phyloP scores from a whole-genome alignment of 1,284 basidiomycete genomes.

The Tylopilus sp. region DNA sequence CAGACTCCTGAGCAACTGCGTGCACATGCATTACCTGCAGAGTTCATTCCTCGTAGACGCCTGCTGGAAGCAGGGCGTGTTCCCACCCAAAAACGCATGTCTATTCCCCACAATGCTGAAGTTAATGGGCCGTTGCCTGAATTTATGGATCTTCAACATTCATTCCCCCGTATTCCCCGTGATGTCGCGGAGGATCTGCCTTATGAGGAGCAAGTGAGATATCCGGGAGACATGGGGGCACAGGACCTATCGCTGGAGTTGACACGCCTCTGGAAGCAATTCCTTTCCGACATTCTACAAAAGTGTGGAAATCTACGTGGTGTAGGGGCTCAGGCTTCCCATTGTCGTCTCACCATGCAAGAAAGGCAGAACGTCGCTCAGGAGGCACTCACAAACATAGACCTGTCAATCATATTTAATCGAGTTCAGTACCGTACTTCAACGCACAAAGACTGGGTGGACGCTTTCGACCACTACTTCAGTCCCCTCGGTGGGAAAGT shows the following conservation, averaged over 20 bases:
- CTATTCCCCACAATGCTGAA: neutral
- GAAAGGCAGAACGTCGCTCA: slow-evolving; percentile 6
- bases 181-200: slow-evolving; percentile 10
- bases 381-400: neutral
- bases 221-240: neutral
- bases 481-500: too few species aligned
- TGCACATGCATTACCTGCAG: slow-evolving; percentile 10
- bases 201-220: slow-evolving; percentile 8
- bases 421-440: slow-evolving; percentile 13
- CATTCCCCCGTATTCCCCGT: slow-evolving; percentile 5
- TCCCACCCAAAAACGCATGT: slow-evolving; percentile 19
- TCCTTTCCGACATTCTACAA: slow-evolving; percentile 8
- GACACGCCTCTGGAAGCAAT: slow-evolving; percentile 12
- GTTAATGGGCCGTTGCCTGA: slow-evolving; percentile 2
- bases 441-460: too few species aligned
- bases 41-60: neutral
- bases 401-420: slow-evolving; percentile 3
- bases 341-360: slow-evolving; percentile 8
- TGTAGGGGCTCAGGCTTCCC: slow-evolving; percentile 7
- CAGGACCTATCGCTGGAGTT: slow-evolving; percentile 1
- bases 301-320: slow-evolving; percentile 16
- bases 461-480: too few species aligned
- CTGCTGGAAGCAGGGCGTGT: slow-evolving; percentile 6
- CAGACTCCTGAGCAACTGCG: slow-evolving; percentile 7
- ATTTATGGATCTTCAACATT: neutral